Evolutionary conservation across 2,329 filamentous ascomycete genomes (phyloP), one percentile per base, ranked within the genome.

Genomic region (Boeremia lycopersici): DNA sequence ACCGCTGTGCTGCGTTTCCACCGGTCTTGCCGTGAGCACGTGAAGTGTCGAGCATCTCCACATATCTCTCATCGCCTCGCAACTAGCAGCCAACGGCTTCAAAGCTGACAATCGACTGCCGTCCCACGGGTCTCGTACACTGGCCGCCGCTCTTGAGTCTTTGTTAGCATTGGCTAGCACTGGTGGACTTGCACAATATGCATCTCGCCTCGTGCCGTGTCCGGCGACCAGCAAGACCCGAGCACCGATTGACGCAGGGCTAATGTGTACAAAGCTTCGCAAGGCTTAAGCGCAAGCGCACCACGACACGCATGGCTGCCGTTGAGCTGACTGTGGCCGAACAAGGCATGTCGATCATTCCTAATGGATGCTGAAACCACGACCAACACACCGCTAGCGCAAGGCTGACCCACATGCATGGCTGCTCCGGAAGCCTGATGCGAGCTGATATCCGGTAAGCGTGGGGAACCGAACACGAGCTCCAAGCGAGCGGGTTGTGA

Each of bases 381-480:
- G 10, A 39, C 33, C 48, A 42, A 28, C 40, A 30, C 30, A 17
- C 33, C 45, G 41, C 52, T 49, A 54, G 51, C 12, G 45, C 34
- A 36, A 28, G 40, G 30, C 35, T 13, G 52, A 36, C 34, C 52
- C 52, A 46, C 40, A 33, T 19, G 23, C 10, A 40, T 41, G 34
- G 51, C 34, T 6, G 23, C 41, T 33, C 46, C 45, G 45, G 41
- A 30, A 10, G 30, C 30, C 15, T 45, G 40, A 25, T 13, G 26
- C 35, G 35, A 44, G 40, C 45, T 45, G 45, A 45, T 19, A 23
- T 54, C 52, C 52, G 52, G 52, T 49, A n/a, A 41, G 23, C 45
- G 46, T 49, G 52, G 52, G 52, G 52, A 54, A 54, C 52, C 52
- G 52, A 54, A 29, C 17, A 19, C 19, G 13, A 28, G 51, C 29